Conservation (phyloP, 352 stramenopile genomes). For the Pythium coloratum region DNA sequence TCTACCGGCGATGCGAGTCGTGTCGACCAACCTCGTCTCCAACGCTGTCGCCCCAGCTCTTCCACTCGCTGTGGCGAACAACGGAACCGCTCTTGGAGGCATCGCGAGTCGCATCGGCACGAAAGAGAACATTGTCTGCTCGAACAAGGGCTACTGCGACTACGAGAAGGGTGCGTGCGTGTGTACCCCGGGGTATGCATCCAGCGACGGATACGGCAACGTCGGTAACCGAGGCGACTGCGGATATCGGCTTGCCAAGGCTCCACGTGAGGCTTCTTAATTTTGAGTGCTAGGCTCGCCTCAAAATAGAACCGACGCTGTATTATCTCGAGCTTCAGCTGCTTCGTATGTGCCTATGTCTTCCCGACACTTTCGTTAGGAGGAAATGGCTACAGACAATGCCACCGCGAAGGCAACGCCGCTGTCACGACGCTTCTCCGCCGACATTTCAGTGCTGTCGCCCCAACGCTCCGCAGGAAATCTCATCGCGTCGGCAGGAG, state of each 20-base stretch:
- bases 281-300: not conserved
- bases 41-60: constrained; percentile 17
- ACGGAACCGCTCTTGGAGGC: constrained; percentile 37
- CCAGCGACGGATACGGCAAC: constrained; percentile 64
- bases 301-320: constrained; percentile 28
- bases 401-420: not conserved
- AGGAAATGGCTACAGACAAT: constrained; percentile 7
- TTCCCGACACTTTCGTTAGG: not conserved
- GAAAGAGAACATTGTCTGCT: constrained; percentile 88
- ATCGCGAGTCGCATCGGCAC: constrained; percentile 67
- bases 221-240: constrained; percentile 63
- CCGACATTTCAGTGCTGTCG: constrained; percentile 6
- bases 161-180: constrained; percentile 44
- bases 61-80: constrained; percentile 39
- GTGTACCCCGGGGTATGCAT: constrained; percentile 51
- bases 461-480: constrained; percentile 9
- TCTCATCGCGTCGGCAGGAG: constrained; percentile 13
- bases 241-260: constrained; percentile 33
- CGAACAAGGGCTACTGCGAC: constrained; percentile 89
- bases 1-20: constrained; percentile 40
- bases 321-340: not conserved
- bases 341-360: no score
- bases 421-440: constrained; percentile 14
- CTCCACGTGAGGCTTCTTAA: constrained; percentile 7
- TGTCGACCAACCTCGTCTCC: constrained; percentile 26